Percentiles rank a stretch among this genome's conserved stretches.
These are phyloP conservation scores for Perilla frutescens DNA, from an alignment of 257 asterid genomes.

Conservation along the genomic window DNA sequence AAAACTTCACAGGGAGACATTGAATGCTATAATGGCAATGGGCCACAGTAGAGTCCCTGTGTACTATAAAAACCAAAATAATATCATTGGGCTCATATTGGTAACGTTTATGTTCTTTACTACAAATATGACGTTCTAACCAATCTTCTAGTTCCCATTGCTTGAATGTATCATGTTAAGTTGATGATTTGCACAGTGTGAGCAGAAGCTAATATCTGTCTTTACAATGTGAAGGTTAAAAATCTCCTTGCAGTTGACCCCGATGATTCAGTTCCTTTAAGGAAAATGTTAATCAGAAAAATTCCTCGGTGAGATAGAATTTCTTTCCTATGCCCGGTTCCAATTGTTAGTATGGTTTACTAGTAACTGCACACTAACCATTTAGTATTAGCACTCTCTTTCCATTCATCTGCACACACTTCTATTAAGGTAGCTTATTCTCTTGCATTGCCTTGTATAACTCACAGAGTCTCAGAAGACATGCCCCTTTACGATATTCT, in stretches of 20 bases:
- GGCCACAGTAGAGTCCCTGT: slow-evolving; percentile 98
- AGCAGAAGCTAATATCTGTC: slow-evolving; percentile 21
- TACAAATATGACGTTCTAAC: slow-evolving; percentile 21
- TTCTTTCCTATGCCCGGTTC: background rate
- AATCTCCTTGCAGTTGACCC: slow-evolving; percentile 92
- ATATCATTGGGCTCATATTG: slow-evolving; percentile 92
- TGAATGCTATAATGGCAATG: slow-evolving; percentile 93
- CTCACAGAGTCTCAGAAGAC: slow-evolving; percentile 83
- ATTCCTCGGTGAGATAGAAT: slow-evolving; percentile 74
- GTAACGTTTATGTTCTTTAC: slow-evolving; percentile 47
- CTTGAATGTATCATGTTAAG: slow-evolving; percentile 11
- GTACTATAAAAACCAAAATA: slow-evolving; percentile 68
- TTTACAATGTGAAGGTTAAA: slow-evolving; percentile 65
- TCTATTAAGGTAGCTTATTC: slow-evolving; percentile 10
- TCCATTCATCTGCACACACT: background rate
- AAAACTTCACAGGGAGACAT: slow-evolving; percentile 69
- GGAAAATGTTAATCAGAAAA: slow-evolving; percentile 89
- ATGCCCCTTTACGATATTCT: slow-evolving; percentile 97
- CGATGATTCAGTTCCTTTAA: slow-evolving; percentile 78
- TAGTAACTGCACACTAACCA: background rate
- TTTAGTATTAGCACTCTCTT: slow-evolving; percentile 12
- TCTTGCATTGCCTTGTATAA: slow-evolving; percentile 30
- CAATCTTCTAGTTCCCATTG: background rate
- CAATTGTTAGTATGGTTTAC: background rate
- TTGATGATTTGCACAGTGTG: background rate